Base-by-base conservation (phyloP, 1,284 basidiomycete genomes). In the Ustilago trichophora region DNA sequence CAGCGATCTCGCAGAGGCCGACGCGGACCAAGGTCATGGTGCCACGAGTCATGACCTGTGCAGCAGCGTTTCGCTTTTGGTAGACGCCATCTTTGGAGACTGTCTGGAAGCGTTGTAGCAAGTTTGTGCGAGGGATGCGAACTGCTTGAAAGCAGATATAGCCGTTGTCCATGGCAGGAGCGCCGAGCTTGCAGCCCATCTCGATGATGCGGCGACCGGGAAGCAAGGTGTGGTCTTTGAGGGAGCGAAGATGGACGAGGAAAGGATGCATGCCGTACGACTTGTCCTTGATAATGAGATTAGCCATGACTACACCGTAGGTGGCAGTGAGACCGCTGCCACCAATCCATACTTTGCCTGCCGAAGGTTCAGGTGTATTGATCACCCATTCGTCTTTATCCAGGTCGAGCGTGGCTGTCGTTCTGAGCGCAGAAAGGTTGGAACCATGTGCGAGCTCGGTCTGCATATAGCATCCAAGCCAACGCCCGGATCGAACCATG, bases 191-290 rank as follows among this genome's bases (percentile, higher is more conserved):
- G 34, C 53, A 53, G 16, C 73, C 73, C 68, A 73, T 73, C 47
- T 75, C 73, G 18, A 73, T 40, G 25, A 72, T 72, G 19, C 33
- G 44, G 11, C 64, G 48, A 19, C 72, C 72, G 2, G 66, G 71
- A 7, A 75, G 52, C 15, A 71, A 42, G 18, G 60, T 57, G 45
- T 75, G 73, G 16, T 69, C 56, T 33, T 67, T 18, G 21, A 68
- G 67, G 22, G 68, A 69, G 43, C 73, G 62, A 16, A 75, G 54
- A 15, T 64, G 71, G 2, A 75, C 72, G n/a, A 75, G 54, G 62
- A 75, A 74, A 13, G 73, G 73, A 40, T 75, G 73, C 73, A 74
- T 74, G 43, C 73, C 72, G 36, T 56, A 59, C n/a, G 55, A 49
- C 31, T 72, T 73, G 38, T 26, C 46, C 16, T 52, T 46, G 48